Evolutionary conservation across 2,329 filamentous ascomycete genomes (phyloP).

Genomic region (Triangularia verruculosa): DNA sequence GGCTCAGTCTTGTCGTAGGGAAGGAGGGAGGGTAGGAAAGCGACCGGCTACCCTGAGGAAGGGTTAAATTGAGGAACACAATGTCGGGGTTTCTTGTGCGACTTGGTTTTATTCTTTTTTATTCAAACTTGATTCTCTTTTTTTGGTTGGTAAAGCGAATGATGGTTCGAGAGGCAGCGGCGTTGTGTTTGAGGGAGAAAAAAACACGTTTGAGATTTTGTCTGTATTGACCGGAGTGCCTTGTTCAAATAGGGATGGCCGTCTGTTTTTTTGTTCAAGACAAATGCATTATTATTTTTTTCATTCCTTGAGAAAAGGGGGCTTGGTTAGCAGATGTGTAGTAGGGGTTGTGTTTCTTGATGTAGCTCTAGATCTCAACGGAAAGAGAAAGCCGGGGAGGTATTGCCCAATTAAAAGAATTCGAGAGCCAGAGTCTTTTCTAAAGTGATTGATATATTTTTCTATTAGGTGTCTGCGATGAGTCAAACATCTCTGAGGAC

Average conservation of each 20-base stretch:
- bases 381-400: not conserved
- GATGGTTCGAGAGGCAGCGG: not conserved
- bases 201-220: not conserved
- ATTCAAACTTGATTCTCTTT: not conserved
- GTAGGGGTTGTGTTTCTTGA: not conserved
- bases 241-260: not conserved
- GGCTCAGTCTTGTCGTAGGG: no score
- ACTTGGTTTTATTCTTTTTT: no score
- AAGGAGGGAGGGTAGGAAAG: not conserved
- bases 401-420: not conserved
- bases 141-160: not conserved
- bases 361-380: no score
- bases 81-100: not conserved
- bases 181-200: not conserved
- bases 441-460: no score
- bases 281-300: not conserved
- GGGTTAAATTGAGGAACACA: not conserved
- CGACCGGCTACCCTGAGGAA: not conserved
- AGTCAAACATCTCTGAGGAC: not conserved
- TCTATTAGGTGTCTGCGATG: no score
- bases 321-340: not conserved
- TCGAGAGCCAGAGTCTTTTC: no score
- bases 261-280: not conserved
- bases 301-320: not conserved
- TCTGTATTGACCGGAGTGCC: not conserved